phyloP scores from a whole-genome alignment of 2,329 filamentous ascomycete species.

The Aspergillus thermomutatus region DNA sequence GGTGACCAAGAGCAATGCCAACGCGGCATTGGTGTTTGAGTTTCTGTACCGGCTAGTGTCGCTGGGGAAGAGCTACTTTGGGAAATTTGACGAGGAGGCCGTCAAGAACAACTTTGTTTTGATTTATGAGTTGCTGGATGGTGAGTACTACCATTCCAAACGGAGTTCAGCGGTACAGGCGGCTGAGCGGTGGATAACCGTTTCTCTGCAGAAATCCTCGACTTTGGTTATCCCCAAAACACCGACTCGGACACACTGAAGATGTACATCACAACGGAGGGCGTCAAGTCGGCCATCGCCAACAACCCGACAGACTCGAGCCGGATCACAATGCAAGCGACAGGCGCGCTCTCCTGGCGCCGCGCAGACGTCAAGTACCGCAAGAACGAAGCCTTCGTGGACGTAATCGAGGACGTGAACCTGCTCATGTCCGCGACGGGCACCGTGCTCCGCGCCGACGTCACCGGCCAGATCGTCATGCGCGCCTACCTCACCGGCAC shows the following conservation, averaged over 20 bases:
- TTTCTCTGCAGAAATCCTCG: constrained; percentile 75
- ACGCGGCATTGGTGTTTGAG: constrained; percentile 96
- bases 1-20: constrained; percentile 98
- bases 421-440: constrained; percentile 98
- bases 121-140: constrained; percentile 94
- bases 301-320: constrained; percentile 78
- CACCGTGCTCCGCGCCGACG: constrained; percentile 89
- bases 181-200: not conserved
- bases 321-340: constrained; percentile 99
- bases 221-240: constrained; percentile 98
- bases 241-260: constrained; percentile 98
- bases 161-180: not conserved
- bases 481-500: constrained; percentile 94
- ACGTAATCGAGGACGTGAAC: constrained; percentile 99
- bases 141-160: no score
- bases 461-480: constrained; percentile 98
- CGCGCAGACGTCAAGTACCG: constrained; percentile 97
- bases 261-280: constrained; percentile 99
- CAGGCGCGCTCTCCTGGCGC: constrained; percentile 92
- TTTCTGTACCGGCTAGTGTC: constrained; percentile 91
- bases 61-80: constrained; percentile 93
- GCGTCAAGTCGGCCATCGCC: constrained; percentile 78
- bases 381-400: constrained; percentile 99
- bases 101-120: constrained; percentile 99
- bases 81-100: constrained; percentile 97